Conservation (phyloP, 805 yeast genomes). For the Suhomyces canberraensis region DNA sequence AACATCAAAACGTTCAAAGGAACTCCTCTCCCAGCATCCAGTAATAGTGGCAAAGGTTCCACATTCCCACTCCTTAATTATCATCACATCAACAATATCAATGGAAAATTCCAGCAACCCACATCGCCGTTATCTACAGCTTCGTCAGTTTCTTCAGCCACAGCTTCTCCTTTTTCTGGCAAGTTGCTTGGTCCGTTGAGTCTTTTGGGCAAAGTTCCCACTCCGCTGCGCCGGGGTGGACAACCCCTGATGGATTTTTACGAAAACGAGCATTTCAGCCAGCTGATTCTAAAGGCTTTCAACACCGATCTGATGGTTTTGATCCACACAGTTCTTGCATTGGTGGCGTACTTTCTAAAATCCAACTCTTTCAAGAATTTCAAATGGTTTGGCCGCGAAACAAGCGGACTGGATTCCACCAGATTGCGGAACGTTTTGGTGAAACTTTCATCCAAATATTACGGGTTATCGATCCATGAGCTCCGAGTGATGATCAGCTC, state of each 20-base stretch:
- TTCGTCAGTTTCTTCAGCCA: too few species aligned
- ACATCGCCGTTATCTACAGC: too few species aligned
- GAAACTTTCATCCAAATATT: slow-evolving; percentile 10
- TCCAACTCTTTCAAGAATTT: slow-evolving; percentile 7
- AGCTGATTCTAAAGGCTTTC: not conserved
- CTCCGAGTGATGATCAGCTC: slow-evolving; percentile 5
- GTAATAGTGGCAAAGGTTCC: too few species aligned
- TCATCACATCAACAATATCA: too few species aligned
- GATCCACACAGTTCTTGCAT: slow-evolving; percentile 6
- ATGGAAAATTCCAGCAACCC: too few species aligned
- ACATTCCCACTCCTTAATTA: too few species aligned
- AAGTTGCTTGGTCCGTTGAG: too few species aligned
- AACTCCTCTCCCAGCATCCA: too few species aligned
- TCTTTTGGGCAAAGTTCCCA: too few species aligned
- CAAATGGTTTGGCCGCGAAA: not conserved
- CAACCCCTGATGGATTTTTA: slow-evolving; percentile 6
- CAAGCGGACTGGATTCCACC: not conserved
- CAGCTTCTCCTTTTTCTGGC: too few species aligned
- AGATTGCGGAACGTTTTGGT: slow-evolving; percentile 5
- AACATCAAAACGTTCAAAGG: too few species aligned
- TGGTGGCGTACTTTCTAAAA: slow-evolving; percentile 9
- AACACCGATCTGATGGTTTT: slow-evolving; percentile 3
- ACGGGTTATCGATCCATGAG: slow-evolving; percentile 11
- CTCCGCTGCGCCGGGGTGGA: too few species aligned
- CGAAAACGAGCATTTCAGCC: slow-evolving; percentile 5